Evolutionary conservation across 441 rosid genomes (phyloP), one percentile per base, ranked within the genome.

Genomic region (Brassica hybrid): DNA sequence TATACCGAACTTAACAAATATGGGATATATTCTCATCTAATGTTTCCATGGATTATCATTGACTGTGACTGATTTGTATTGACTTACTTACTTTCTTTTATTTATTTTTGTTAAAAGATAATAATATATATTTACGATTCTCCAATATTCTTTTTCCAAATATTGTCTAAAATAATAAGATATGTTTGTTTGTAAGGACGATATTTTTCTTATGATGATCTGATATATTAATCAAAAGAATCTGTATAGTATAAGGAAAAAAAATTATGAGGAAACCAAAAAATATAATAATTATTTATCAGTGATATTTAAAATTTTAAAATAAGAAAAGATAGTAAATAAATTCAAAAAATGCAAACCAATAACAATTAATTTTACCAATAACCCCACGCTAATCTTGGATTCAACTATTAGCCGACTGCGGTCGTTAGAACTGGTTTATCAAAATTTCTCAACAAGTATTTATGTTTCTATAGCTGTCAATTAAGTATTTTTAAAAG

Each of bases 361-460:
- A 57, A 57, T 19, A 19, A 19, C 27, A 19, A 19, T 56, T 3
- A 45, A 57, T 19, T 9, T 10, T 50, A 57, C n/a, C 7, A 57
- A 2, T 57, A 57, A 19, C 27, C 61, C 30, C 5, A 7, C 12
- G 27, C 6, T 57, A 57, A 57, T 57, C 2, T 18, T 18, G 61
- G 27, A 57, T 57, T 57, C n/a, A 57, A 57, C 6, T 19, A 57
- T 57, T 56, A 9, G 13, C 60, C 60, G 60, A 18, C 3, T 56
- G 25, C 12, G 60, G 25, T 56, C 25, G 60, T 56, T 56, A 56
- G 56, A 57, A 25, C 65, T 32, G 36, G 36, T 60, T 60, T 61
- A 25, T 61, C 38, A 27, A 14, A 45, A 27, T 30, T 27, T 61
- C 18, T 61, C 65, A 61, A 30, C 65, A n/a, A 27, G 12, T 61